Percentiles rank a stretch among this genome's conserved stretches.
These are phyloP conservation scores for Raffaelea deltoideospora DNA, from an alignment of 2,329 filamentous ascomycete genomes.

Conservation along the genomic window DNA sequence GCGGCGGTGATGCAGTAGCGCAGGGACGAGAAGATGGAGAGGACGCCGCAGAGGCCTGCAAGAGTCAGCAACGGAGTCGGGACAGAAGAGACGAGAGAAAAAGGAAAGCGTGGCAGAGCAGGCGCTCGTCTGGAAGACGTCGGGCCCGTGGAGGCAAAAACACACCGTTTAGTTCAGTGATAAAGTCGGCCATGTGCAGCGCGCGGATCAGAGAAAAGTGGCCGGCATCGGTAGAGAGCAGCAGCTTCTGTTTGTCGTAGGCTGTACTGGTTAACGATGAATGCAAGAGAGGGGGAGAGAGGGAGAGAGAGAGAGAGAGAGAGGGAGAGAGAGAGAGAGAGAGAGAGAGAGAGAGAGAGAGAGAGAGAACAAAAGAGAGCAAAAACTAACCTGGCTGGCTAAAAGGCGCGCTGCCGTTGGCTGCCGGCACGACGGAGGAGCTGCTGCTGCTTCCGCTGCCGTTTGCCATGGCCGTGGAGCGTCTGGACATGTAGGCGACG, in stretches of 20 bases:
- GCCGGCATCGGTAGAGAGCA: constrained; percentile 53
- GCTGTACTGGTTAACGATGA: constrained; percentile 3
- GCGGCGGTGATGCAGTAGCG: constrained; percentile 86
- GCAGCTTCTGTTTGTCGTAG: constrained; percentile 59
- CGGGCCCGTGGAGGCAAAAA: constrained; percentile 14
- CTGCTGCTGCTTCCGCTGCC: too few species aligned
- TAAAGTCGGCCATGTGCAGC: constrained; percentile 68
- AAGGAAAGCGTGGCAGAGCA: not conserved
- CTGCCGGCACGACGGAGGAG: constrained; percentile 1
- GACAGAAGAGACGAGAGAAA: not conserved
- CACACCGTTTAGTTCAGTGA: constrained; percentile 66
- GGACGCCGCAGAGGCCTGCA: constrained; percentile 62
- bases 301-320: too few species aligned
- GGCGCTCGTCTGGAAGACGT: not conserved
- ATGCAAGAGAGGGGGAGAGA: too few species aligned
- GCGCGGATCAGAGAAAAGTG: constrained; percentile 58
- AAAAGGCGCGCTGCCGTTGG: not conserved
- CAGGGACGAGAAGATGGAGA: constrained; percentile 91
- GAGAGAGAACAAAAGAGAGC: not conserved
- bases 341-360: too few species aligned
- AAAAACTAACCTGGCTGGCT: constrained; percentile 3
- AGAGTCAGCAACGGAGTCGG: not conserved
- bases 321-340: too few species aligned
- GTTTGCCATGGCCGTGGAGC: constrained; percentile 7
- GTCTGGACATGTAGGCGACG: constrained; percentile 8